Conservation (phyloP, 139 green algal species). For the Volvox reticuliferus region DNA sequence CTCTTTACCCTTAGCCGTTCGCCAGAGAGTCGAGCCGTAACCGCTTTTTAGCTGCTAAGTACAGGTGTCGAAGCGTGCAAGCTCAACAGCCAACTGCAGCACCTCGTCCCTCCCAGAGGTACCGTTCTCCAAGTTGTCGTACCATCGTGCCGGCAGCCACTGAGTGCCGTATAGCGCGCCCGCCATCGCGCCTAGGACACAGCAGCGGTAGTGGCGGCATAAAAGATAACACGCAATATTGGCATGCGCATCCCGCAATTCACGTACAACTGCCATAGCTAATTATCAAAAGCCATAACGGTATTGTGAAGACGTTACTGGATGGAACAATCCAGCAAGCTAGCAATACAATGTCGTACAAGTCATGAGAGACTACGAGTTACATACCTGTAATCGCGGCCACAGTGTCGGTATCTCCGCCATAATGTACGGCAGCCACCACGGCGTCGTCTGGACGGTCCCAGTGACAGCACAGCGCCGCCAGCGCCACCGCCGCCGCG, state of each 20-base stretch:
- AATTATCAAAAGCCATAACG: neutral
- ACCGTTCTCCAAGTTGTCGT: constrained; percentile 49
- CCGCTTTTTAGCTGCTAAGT: neutral
- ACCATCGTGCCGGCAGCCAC: constrained; percentile 56
- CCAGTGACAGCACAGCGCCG: constrained; percentile 53
- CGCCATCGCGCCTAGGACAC: constrained; percentile 45
- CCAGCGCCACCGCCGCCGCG: constrained; percentile 49
- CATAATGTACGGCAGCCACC: constrained; percentile 58
- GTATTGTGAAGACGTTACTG: neutral
- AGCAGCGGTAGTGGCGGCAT: neutral
- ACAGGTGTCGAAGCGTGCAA: constrained; percentile 32
- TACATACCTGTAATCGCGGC: constrained; percentile 56
- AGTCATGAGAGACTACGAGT: neutral
- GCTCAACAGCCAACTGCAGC: constrained; percentile 15
- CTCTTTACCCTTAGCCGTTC: too few species aligned
- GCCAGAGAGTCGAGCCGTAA: too few species aligned
- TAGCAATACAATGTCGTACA: neutral
- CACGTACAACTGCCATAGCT: neutral
- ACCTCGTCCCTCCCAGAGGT: constrained; percentile 46
- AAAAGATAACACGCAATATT: neutral
- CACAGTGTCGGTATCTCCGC: constrained; percentile 64
- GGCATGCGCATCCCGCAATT: neutral
- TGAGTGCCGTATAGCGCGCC: constrained; percentile 51
- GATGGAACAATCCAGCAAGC: neutral
- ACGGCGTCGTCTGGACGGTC: constrained; percentile 37